Conservation (phyloP, 1,284 basidiomycete species). For the Schizopora paradoxa region DNA sequence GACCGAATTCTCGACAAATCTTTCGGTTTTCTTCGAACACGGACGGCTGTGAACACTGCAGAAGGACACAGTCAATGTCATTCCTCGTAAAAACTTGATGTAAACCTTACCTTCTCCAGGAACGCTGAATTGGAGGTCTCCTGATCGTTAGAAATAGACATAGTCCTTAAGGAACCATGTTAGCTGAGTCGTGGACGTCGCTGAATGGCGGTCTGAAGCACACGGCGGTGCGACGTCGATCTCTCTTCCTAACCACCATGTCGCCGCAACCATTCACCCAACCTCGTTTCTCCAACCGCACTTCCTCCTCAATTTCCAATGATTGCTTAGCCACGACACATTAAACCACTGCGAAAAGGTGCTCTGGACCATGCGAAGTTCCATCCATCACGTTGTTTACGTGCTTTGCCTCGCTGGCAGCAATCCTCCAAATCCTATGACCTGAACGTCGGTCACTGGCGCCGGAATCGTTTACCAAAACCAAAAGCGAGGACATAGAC, state of each 20-base stretch:
- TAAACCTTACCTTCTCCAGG: slow-evolving; percentile 6
- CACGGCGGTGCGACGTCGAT: not conserved
- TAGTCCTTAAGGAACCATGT: not conserved
- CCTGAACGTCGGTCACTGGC: too few species aligned
- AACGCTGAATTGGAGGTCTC: slow-evolving; percentile 6
- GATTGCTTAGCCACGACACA: too few species aligned
- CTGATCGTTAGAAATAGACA: not conserved
- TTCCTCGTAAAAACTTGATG: not conserved
- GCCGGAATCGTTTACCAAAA: too few species aligned
- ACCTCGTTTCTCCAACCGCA: too few species aligned
- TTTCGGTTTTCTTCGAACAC: slow-evolving; percentile 2
- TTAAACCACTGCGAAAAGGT: too few species aligned
- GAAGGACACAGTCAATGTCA: not conserved
- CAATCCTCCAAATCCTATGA: too few species aligned
- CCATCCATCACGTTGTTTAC: too few species aligned
- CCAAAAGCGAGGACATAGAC: too few species aligned
- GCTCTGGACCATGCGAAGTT: too few species aligned
- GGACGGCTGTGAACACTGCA: slow-evolving; percentile 4
- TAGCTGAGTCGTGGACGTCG: not conserved
- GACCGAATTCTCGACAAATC: slow-evolving; percentile 10
- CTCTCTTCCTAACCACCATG: not conserved
- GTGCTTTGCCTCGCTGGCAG: too few species aligned
- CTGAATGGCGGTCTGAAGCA: not conserved
- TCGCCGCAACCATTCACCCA: not conserved
- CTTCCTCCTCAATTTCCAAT: too few species aligned